Evolutionary conservation across 2,329 filamentous ascomycete genomes (phyloP).

Genomic region (Orbilia javanica): DNA sequence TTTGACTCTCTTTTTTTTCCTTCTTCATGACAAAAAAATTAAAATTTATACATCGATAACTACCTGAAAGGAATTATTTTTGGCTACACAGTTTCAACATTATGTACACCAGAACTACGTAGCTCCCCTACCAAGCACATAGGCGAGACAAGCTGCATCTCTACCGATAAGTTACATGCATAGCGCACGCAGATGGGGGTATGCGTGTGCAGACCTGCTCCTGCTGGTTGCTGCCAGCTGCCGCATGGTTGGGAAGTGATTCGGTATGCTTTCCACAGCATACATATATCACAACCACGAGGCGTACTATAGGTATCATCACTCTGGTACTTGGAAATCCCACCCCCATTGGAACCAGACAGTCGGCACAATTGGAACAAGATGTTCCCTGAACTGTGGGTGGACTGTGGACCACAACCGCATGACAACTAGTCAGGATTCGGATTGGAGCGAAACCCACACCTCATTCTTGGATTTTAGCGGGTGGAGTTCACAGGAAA

Average conservation of each 20-base stretch:
- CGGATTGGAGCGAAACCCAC: constrained; percentile 50
- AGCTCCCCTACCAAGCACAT: constrained; percentile 40
- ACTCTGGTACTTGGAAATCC: constrained; percentile 26
- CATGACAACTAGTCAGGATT: constrained; percentile 46
- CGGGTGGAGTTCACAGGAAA: constrained; percentile 40
- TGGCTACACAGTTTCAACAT: constrained; percentile 42
- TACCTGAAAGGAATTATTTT: constrained; percentile 37
- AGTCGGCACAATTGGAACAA: constrained; percentile 38
- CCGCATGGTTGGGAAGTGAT: constrained; percentile 8
- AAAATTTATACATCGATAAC: constrained; percentile 32
- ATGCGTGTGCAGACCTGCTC: constrained; percentile 17
- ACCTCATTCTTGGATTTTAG: constrained; percentile 47
- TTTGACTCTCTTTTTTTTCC: neutral
- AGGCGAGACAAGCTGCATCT: constrained; percentile 57
- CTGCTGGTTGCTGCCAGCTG: constrained; percentile 22
- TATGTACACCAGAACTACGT: constrained; percentile 13
- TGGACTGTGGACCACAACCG: constrained; percentile 42
- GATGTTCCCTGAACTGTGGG: constrained; percentile 26
- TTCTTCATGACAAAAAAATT: constrained; percentile 21
- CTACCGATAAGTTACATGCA: constrained; percentile 51
- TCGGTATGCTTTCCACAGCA: constrained; percentile 20
- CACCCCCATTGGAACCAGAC: constrained; percentile 24
- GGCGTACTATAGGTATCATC: constrained; percentile 15
- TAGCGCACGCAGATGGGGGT: constrained; percentile 29
- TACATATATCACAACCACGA: constrained; percentile 31